phyloP scores from a whole-genome alignment of 2,329 filamentous ascomycete genomes.

The Fusarium sambucinum region DNA sequence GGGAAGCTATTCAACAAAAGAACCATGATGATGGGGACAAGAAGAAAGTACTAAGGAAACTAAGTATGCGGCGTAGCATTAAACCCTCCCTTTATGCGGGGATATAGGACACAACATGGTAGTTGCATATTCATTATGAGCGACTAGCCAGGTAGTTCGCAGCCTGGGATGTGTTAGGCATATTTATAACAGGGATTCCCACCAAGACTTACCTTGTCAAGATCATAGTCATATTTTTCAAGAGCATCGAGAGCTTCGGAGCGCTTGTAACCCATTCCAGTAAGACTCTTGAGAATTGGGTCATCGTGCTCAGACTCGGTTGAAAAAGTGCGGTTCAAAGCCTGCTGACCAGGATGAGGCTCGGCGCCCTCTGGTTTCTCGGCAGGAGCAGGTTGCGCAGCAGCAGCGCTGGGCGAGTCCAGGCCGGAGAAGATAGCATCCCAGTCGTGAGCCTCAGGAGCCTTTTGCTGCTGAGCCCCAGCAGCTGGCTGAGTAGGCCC shows the following conservation, averaged over 20 bases:
- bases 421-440: constrained; percentile 91
- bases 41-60: constrained; percentile 34
- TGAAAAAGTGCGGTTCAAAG: constrained; percentile 68
- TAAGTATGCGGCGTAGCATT: constrained; percentile 40
- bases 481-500: constrained; percentile 54
- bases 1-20: constrained; percentile 44
- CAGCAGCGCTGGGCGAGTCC: constrained; percentile 64
- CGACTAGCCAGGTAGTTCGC: constrained; percentile 69
- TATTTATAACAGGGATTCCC: background rate
- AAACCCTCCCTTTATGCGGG: constrained; percentile 25
- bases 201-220: constrained; percentile 80
- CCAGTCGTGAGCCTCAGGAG: constrained; percentile 80
- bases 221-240: constrained; percentile 95
- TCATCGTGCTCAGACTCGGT: constrained; percentile 87
- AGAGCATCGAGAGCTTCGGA: constrained; percentile 80
- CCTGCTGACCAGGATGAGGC: constrained; percentile 46
- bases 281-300: constrained; percentile 88
- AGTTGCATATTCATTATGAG: constrained; percentile 54
- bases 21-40: constrained; percentile 35
- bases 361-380: constrained; percentile 35
- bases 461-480: constrained; percentile 54
- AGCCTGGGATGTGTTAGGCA: constrained; percentile 53
- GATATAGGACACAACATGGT: constrained; percentile 17
- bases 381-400: constrained; percentile 40
- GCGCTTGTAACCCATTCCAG: constrained; percentile 87